These are phyloP conservation scores for Mycena leptocephala DNA, from an alignment of 768 basidiomycete genomes.

Conservation along the genomic window DNA sequence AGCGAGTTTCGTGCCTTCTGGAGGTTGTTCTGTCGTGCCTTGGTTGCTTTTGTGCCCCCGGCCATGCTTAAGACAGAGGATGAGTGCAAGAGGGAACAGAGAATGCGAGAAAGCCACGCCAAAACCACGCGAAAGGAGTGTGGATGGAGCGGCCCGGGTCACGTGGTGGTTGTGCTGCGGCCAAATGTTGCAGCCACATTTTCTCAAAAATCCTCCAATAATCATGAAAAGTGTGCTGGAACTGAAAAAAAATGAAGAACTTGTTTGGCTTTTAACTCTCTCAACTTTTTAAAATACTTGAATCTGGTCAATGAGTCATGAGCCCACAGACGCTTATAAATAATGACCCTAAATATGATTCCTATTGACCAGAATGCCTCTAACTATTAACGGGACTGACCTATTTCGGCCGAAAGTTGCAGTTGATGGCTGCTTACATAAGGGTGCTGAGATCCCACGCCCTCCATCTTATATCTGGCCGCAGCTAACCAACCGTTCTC, in stretches of 20 bases:
- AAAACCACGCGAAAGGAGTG: background rate
- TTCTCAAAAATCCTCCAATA: background rate
- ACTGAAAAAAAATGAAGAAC: conserved; percentile 13
- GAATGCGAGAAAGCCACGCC: background rate
- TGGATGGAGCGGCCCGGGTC: background rate
- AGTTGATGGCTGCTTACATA: conserved; percentile 16
- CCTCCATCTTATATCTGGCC: conserved; percentile 15
- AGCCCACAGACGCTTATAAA: too few relatives aligned
- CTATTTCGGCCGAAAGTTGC: conserved; percentile 5
- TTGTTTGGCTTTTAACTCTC: background rate
- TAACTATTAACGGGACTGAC: background rate
- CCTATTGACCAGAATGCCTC: background rate
- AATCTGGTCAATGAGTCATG: conserved; percentile 2
- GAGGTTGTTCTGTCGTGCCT: background rate
- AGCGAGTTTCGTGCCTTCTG: conserved; percentile 1
- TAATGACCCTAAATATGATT: background rate
- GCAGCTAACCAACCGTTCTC: too few relatives aligned
- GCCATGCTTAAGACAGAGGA: background rate
- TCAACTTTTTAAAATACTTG: background rate
- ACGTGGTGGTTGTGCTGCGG: conserved; percentile 22
- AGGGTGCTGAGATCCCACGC: background rate
- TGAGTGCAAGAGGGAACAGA: background rate
- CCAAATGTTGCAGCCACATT: background rate
- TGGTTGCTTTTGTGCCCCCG: background rate
- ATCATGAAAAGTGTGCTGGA: background rate